Evolutionary conservation across 164 flowering plant genomes (phyloP).

Genomic region (Magnolia officinalis): DNA sequence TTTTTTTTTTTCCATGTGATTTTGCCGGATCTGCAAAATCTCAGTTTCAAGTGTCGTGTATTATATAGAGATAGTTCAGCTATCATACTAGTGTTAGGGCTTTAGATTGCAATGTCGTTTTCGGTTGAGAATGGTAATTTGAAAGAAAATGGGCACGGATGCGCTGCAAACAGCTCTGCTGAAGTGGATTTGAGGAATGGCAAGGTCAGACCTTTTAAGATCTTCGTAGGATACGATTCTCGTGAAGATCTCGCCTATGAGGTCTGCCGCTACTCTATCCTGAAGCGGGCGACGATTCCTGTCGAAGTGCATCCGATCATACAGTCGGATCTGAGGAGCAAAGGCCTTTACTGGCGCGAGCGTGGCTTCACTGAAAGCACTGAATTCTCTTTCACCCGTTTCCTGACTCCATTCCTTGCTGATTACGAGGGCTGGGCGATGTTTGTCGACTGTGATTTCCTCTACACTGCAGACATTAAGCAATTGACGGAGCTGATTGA

Average conservation of each 20-base stretch:
- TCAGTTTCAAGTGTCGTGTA: too few relatives aligned
- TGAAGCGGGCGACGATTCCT: slow-evolving; percentile 70
- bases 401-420: slow-evolving; percentile 78
- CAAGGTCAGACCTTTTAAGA: slow-evolving; percentile 44
- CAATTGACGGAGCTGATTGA: slow-evolving; percentile 66
- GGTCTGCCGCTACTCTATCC: slow-evolving; percentile 72
- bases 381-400: slow-evolving; percentile 80
- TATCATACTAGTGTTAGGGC: background rate
- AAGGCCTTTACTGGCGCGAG: slow-evolving; percentile 75
- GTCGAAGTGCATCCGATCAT: slow-evolving; percentile 69
- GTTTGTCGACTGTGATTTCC: slow-evolving; percentile 95
- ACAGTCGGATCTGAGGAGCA: slow-evolving; percentile 65
- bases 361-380: slow-evolving; percentile 82
- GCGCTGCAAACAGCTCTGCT: background rate
- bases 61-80: too few relatives aligned
- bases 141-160: slow-evolving; percentile 1
- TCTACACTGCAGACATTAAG: slow-evolving; percentile 77
- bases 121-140: background rate
- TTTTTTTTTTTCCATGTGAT: too few relatives aligned
- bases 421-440: slow-evolving; percentile 81
- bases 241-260: slow-evolving; percentile 79
- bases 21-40: too few relatives aligned
- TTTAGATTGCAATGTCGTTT: slow-evolving; percentile 1
- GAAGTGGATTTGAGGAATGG: slow-evolving; percentile 22
- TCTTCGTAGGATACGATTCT: slow-evolving; percentile 88